Conservation (phyloP, 768 basidiomycete genomes). For the Phlebiopsis gigantea region DNA sequence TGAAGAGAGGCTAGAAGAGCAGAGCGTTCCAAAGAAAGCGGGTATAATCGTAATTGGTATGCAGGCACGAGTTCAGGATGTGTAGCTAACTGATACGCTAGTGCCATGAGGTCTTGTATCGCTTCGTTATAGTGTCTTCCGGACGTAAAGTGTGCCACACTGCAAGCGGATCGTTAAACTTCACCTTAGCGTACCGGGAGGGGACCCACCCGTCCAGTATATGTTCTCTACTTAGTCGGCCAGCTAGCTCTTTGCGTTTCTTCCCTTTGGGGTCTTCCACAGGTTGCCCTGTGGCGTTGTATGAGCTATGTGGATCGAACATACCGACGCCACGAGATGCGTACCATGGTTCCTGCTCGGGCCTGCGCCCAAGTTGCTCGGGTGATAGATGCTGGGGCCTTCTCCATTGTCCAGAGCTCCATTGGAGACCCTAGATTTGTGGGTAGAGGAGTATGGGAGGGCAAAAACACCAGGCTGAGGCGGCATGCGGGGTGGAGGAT, state of each 20-base stretch:
- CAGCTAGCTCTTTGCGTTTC: slow-evolving; percentile 63
- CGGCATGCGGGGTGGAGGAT: slow-evolving; percentile 39
- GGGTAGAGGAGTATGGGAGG: slow-evolving; percentile 47
- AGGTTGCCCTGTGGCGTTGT: slow-evolving; percentile 14
- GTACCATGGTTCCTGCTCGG: slow-evolving; percentile 39
- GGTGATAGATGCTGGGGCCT: slow-evolving; percentile 30
- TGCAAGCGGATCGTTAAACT: background rate
- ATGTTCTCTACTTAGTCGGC: slow-evolving; percentile 63
- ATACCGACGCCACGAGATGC: background rate
- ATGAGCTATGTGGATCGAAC: background rate
- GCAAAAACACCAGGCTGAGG: slow-evolving; percentile 69
- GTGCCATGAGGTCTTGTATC: slow-evolving; percentile 53
- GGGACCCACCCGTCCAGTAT: background rate
- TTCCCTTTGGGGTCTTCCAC: slow-evolving; percentile 49
- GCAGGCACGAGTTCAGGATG: slow-evolving; percentile 60
- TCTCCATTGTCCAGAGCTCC: slow-evolving; percentile 26
- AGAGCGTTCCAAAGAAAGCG: slow-evolving; percentile 70
- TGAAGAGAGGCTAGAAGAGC: slow-evolving; percentile 63
- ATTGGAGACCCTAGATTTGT: slow-evolving; percentile 33
- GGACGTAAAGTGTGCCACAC: slow-evolving; percentile 3
- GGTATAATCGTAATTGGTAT: slow-evolving; percentile 70
- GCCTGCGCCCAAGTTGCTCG: slow-evolving; percentile 36
- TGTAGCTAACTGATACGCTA: slow-evolving; percentile 57
- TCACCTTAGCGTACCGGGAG: background rate
- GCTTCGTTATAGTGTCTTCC: slow-evolving; percentile 21